Percentiles rank a stretch among this genome's conserved stretches.
phyloP scores from a whole-genome alignment of 352 stramenopile species.

The Pythium rhizo-oryzae region DNA sequence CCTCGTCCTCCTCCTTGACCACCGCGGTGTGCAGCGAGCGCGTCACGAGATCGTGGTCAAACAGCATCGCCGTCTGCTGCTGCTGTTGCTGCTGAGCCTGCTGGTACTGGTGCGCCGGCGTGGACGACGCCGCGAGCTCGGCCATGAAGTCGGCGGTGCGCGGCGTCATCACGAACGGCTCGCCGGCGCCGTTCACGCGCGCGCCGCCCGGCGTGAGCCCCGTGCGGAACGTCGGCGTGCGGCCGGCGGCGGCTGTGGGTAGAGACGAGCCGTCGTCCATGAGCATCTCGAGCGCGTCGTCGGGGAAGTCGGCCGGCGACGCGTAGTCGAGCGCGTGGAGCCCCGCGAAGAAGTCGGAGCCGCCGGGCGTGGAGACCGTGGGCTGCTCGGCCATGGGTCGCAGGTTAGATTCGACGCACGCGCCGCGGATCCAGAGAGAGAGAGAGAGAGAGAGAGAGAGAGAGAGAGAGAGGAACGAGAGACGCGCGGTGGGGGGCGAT shows the following conservation, averaged over 20 bases:
- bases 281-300: slow-evolving; percentile 28
- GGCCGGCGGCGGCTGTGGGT: slow-evolving; percentile 1
- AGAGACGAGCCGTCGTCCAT: slow-evolving; percentile 21
- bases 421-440: not conserved
- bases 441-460: not conserved
- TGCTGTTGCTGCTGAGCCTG: not conserved
- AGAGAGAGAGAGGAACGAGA: too few species aligned
- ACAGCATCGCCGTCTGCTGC: slow-evolving; percentile 26
- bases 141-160: slow-evolving; percentile 32
- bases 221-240: slow-evolving; percentile 11
- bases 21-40: not conserved
- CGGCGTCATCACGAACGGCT: slow-evolving; percentile 30
- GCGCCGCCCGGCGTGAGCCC: slow-evolving; percentile 17
- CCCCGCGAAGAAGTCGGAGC: slow-evolving; percentile 31
- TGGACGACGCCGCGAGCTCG: slow-evolving; percentile 13
- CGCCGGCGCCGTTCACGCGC: not conserved
- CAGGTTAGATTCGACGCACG: too few species aligned
- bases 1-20: slow-evolving; percentile 5
- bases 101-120: not conserved
- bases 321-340: slow-evolving; percentile 28
- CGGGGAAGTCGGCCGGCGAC: slow-evolving; percentile 11
- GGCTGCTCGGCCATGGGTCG: slow-evolving; percentile 25
- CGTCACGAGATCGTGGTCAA: slow-evolving; percentile 36
- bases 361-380: slow-evolving; percentile 32
- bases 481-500: too few species aligned